Evolutionary conservation across 495 filamentous ascomycete species (phyloP).

Genomic region (Aspergillus coremiiformis): DNA sequence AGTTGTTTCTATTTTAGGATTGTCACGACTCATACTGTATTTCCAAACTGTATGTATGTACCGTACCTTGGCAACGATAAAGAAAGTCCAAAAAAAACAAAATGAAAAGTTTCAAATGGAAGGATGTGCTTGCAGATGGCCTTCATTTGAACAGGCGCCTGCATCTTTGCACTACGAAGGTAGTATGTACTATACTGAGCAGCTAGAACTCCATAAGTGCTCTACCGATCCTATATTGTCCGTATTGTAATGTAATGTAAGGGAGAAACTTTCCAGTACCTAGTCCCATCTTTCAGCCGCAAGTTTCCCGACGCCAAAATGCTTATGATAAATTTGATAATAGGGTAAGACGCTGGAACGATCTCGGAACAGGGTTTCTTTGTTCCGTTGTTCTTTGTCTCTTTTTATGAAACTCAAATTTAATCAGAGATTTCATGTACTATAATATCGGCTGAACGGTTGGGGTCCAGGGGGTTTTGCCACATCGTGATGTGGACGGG

Average conservation of each 20-base stretch:
- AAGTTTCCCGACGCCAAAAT: background rate
- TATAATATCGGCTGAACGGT: background rate
- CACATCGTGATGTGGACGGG: background rate
- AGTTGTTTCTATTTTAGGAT: too few species aligned
- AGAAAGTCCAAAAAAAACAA: too few species aligned
- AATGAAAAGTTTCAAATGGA: too few species aligned
- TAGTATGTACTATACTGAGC: too few species aligned
- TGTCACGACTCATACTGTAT: too few species aligned
- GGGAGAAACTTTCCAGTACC: background rate
- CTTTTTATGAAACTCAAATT: background rate
- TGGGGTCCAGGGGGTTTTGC: background rate
- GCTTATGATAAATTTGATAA: background rate
- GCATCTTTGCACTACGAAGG: too few species aligned
- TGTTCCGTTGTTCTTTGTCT: background rate
- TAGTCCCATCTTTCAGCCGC: background rate
- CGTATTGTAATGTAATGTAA: background rate
- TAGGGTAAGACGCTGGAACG: background rate
- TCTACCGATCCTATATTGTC: background rate
- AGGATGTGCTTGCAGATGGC: too few species aligned
- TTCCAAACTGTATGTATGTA: too few species aligned
- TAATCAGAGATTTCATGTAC: background rate
- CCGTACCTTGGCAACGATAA: too few species aligned
- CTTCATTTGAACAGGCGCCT: too few species aligned
- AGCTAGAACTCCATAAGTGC: too few species aligned
- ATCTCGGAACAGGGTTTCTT: background rate